Conservation (phyloP, 2,329 filamentous ascomycete genomes). For the Arthrobotrys sphaeroides region DNA sequence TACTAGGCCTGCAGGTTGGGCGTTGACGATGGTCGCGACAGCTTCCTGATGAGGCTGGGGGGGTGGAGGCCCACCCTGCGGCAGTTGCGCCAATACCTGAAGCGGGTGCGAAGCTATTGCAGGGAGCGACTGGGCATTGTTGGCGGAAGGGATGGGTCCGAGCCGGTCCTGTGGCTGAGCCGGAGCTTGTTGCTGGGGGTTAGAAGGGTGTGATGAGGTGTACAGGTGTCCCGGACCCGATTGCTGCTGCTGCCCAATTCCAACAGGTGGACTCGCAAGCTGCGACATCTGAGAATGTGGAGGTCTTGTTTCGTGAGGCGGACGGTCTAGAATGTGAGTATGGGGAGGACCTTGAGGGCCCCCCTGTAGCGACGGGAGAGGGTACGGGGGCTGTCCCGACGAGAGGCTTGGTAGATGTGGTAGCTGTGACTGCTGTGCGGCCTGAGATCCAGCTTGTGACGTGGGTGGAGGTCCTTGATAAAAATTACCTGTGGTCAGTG, state of each 20-base stretch:
- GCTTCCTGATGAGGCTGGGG: conserved; percentile 45
- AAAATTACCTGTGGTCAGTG: conserved; percentile 33
- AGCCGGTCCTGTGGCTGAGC: conserved; percentile 27
- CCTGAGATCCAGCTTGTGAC: conserved; percentile 22
- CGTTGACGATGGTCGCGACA: conserved; percentile 21
- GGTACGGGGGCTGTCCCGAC: conserved; percentile 43
- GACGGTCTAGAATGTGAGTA: conserved; percentile 35
- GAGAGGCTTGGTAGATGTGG: conserved; percentile 39
- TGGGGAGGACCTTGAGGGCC: conserved; percentile 34
- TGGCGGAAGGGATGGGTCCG: conserved; percentile 24
- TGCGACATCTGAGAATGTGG: conserved; percentile 44
- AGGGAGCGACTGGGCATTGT: conserved; percentile 27
- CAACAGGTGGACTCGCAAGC: conserved; percentile 39
- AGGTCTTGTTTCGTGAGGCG: conserved; percentile 37
- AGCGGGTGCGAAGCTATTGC: conserved; percentile 36
- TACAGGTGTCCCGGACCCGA: conserved; percentile 31
- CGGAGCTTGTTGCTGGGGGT: conserved; percentile 22
- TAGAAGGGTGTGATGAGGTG: conserved; percentile 22
- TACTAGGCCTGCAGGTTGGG: conserved; percentile 16
- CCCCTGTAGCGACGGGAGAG: conserved; percentile 39
- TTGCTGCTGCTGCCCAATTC: conserved; percentile 31
- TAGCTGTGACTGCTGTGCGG: conserved; percentile 30
- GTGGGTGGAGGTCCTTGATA: conserved; percentile 47
- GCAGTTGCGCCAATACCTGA: conserved; percentile 25
- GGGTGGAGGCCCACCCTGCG: conserved; percentile 23